phyloP scores from a whole-genome alignment of 1,284 basidiomycete species.

The Ustilago curta region DNA sequence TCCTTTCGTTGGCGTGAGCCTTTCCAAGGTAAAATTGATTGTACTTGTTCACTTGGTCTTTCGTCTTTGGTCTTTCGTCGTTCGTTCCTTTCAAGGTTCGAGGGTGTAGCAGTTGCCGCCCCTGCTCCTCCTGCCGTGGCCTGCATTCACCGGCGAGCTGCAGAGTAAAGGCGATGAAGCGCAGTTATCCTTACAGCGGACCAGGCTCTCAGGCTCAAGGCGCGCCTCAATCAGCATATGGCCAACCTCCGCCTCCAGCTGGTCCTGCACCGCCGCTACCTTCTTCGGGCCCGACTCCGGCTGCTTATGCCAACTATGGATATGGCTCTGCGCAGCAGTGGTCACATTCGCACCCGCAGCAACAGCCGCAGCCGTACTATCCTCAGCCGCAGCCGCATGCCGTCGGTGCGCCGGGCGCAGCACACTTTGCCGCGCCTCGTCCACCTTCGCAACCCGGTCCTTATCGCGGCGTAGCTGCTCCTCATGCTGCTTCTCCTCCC shows the following conservation, averaged over 20 bases:
- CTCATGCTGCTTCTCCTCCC: slow-evolving; percentile 1
- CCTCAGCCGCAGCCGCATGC: slow-evolving; percentile 44
- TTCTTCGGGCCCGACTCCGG: slow-evolving; percentile 20
- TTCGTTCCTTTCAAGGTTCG: background rate
- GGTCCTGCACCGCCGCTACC: slow-evolving; percentile 43
- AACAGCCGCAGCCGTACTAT: slow-evolving; percentile 42
- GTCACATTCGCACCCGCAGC: slow-evolving; percentile 24
- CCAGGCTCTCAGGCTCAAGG: slow-evolving; percentile 22
- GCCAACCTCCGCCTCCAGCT: slow-evolving; percentile 40
- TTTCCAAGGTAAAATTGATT: background rate
- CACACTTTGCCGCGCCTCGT: slow-evolving; percentile 18
- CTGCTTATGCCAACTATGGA: slow-evolving; percentile 58
- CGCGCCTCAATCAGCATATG: slow-evolving; percentile 19
- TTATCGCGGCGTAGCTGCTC: slow-evolving; percentile 13
- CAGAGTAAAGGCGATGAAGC: slow-evolving; percentile 25
- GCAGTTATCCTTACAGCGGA: slow-evolving; percentile 26
- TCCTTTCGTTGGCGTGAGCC: background rate
- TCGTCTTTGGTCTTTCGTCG: slow-evolving; percentile 1
- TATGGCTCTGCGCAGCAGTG: slow-evolving; percentile 56
- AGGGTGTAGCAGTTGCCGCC: too few species aligned
- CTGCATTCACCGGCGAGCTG: background rate
- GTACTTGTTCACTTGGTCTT: slow-evolving; percentile 2
- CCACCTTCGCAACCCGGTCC: slow-evolving; percentile 24
- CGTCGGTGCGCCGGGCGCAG: slow-evolving; percentile 13
- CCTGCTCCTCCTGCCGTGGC: background rate